Percentiles rank a stretch among this genome's conserved stretches.
Conservation (phyloP, 2,329 filamentous ascomycete genomes). For the Arthroderma uncinatum region DNA sequence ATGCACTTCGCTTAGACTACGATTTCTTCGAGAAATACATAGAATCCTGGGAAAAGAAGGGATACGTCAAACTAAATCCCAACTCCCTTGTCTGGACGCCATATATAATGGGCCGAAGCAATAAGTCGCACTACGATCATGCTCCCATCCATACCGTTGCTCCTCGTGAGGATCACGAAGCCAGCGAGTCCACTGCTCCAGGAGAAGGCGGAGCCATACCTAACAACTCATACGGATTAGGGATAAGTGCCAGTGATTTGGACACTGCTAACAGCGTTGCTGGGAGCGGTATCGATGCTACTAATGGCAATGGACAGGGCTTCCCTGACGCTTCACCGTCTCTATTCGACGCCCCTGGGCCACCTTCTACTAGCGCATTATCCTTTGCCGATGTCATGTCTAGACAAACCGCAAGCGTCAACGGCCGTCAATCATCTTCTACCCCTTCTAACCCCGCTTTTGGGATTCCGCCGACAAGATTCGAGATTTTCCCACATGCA, state of each 20-base stretch:
- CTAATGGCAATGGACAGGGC: constrained; percentile 4
- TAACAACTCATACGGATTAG: constrained; percentile 13
- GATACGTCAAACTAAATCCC: constrained; percentile 73
- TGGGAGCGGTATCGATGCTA: neutral
- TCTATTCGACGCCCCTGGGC: constrained; percentile 13
- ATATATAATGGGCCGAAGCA: constrained; percentile 86
- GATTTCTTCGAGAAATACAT: constrained; percentile 81
- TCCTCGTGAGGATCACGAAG: constrained; percentile 61
- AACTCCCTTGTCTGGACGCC: constrained; percentile 85
- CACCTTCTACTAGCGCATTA: constrained; percentile 24
- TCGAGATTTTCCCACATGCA: constrained; percentile 35
- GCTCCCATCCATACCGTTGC: constrained; percentile 79
- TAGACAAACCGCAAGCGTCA: constrained; percentile 21
- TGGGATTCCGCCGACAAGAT: constrained; percentile 32
- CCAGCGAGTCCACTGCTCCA: constrained; percentile 18
- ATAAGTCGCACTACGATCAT: constrained; percentile 70
- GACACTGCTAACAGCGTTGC: constrained; percentile 7
- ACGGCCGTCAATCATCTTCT: constrained; percentile 14
- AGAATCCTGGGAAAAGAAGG: constrained; percentile 76
- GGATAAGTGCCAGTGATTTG: constrained; percentile 8
- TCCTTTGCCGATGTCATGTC: constrained; percentile 14
- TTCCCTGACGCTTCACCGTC: constrained; percentile 5
- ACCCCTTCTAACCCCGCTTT: constrained; percentile 21
- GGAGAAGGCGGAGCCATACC: constrained; percentile 10
- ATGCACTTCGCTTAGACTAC: constrained; percentile 79